A percentile compares a stretch with the other conserved stretches of the same genome.
Conservation (phyloP, 768 basidiomycete genomes). For the Sarcodon sp. region DNA sequence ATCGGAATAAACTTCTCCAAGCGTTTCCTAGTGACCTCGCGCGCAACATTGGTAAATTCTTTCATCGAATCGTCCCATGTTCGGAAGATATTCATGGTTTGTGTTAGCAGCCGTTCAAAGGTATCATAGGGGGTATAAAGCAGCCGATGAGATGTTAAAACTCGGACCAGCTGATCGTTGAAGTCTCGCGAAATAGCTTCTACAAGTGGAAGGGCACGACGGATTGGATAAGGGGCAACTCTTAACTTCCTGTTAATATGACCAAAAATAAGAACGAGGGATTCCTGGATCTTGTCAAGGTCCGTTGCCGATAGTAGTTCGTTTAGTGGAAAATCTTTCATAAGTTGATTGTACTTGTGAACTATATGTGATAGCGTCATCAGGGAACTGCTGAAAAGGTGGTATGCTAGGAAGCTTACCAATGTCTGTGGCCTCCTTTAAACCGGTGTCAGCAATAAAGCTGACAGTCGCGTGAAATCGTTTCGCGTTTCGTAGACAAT, state of each 20-base stretch:
- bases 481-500: conserved; percentile 89
- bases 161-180: conserved; percentile 86
- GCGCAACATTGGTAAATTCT: conserved; percentile 56
- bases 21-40: conserved; percentile 86
- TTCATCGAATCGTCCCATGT: conserved; percentile 56
- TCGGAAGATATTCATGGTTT: conserved; percentile 52
- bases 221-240: conserved; percentile 93
- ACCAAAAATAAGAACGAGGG: conserved; percentile 73
- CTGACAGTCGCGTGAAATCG: conserved; percentile 95
- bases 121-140: conserved; percentile 92
- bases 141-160: conserved; percentile 82
- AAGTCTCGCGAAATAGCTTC: conserved; percentile 98
- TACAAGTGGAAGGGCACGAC: conserved; percentile 89
- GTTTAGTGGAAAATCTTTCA: conserved; percentile 98
- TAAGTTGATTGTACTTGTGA: conserved; percentile 95
- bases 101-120: conserved; percentile 75
- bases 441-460: conserved; percentile 94
- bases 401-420: conserved; percentile 30
- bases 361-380: conserved; percentile 29
- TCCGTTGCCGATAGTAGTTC: conserved; percentile 95
- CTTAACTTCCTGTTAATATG: conserved; percentile 95
- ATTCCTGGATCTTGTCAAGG: conserved; percentile 88
- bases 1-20: conserved; percentile 93
- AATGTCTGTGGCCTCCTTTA: conserved; percentile 86
- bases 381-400: neutral